Evolutionary conservation across 2,329 filamentous ascomycete species (phyloP).

Genomic region (Ophiocordyceps camponoti-leonardi): DNA sequence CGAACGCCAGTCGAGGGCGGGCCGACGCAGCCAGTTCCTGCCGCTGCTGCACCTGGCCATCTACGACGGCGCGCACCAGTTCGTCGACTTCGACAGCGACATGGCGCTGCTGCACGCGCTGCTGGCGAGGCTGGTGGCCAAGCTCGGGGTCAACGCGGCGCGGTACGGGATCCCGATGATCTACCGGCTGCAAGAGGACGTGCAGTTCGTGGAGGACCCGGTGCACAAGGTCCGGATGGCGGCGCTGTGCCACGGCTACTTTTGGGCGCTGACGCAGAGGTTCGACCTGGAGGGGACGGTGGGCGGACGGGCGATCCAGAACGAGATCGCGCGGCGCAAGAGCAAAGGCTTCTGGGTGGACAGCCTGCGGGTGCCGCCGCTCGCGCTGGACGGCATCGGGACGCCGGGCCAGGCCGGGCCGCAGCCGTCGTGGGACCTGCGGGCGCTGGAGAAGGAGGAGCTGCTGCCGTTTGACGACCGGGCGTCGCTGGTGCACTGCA

Average conservation of each 20-base stretch:
- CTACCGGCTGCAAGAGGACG: constrained; percentile 72
- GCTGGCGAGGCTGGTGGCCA: constrained; percentile 54
- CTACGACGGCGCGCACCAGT: constrained; percentile 75
- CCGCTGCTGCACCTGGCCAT: constrained; percentile 69
- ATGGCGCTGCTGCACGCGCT: constrained; percentile 63
- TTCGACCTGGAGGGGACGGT: constrained; percentile 59
- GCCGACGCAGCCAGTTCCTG: constrained; percentile 53
- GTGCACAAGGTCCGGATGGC: constrained; percentile 62
- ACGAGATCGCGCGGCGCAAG: constrained; percentile 59
- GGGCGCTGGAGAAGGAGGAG: constrained; percentile 42
- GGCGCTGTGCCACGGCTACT: constrained; percentile 75
- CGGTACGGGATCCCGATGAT: constrained; percentile 76
- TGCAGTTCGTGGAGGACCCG: constrained; percentile 47
- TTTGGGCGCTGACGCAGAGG: constrained; percentile 61
- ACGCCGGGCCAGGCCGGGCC: constrained; percentile 27
- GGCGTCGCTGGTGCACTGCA: constrained; percentile 52
- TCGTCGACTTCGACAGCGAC: constrained; percentile 54
- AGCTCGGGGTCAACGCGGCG: constrained; percentile 67
- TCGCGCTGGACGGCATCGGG: constrained; percentile 43
- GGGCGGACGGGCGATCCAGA: constrained; percentile 53
- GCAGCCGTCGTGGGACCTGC: constrained; percentile 27
- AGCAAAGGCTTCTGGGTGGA: constrained; percentile 66
- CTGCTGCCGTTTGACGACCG: constrained; percentile 63
- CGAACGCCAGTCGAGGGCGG: constrained; percentile 30
- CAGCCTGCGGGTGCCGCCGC: constrained; percentile 52